These are phyloP conservation scores for Elsinoe arachidis DNA, from an alignment of 2,329 filamentous ascomycete species.

Conservation along the genomic window DNA sequence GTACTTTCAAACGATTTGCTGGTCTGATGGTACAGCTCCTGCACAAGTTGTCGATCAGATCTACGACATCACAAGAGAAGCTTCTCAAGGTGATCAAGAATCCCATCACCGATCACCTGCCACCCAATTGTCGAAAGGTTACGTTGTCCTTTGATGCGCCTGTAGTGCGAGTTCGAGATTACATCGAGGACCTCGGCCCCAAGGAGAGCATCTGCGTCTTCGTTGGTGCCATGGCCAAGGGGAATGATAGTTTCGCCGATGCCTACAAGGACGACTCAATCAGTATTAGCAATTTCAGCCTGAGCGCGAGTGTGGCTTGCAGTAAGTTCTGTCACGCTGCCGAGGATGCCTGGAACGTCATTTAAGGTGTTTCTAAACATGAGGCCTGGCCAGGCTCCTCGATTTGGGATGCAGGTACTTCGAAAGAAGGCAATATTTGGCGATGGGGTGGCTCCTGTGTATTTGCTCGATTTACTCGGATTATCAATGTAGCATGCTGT, in stretches of 20 bases:
- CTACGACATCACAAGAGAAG: slow-evolving; percentile 95
- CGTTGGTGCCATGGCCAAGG: slow-evolving; percentile 97
- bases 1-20: slow-evolving; percentile 97
- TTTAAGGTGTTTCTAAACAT: slow-evolving; percentile 46
- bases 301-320: slow-evolving; percentile 95
- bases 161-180: slow-evolving; percentile 80
- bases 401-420: background rate
- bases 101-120: slow-evolving; percentile 92
- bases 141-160: slow-evolving; percentile 90
- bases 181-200: slow-evolving; percentile 66
- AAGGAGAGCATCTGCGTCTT: slow-evolving; percentile 97
- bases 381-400: background rate
- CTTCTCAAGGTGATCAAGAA: slow-evolving; percentile 96
- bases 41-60: slow-evolving; percentile 90
- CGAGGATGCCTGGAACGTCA: slow-evolving; percentile 90
- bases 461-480: background rate
- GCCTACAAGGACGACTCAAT: slow-evolving; percentile 93
- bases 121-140: slow-evolving; percentile 94
- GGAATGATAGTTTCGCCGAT: slow-evolving; percentile 90
- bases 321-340: slow-evolving; percentile 99
- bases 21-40: slow-evolving; percentile 97
- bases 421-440: background rate
- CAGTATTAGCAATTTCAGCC: slow-evolving; percentile 94
- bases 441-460: background rate
- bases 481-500: background rate